Evolutionary conservation across 2,329 filamentous ascomycete genomes (phyloP).

Genomic region (Leptographium wingfieldii): DNA sequence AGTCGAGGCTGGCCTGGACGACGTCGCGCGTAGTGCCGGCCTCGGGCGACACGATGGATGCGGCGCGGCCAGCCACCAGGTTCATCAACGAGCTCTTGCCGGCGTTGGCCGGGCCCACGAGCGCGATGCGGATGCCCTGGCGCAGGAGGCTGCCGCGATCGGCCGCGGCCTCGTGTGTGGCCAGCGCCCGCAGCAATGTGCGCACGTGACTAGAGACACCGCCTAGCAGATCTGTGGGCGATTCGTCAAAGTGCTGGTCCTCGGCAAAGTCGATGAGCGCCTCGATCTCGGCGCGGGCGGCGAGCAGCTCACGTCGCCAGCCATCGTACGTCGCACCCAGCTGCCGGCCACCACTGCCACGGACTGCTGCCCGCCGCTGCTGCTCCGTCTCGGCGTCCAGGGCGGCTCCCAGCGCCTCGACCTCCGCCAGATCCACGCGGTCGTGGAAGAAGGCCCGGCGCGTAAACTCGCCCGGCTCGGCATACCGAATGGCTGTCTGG

Average conservation of each 20-base stretch:
- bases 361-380: slow-evolving; percentile 75
- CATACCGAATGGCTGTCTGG: slow-evolving; percentile 55
- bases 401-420: slow-evolving; percentile 51
- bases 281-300: slow-evolving; percentile 82
- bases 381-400: slow-evolving; percentile 73
- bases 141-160: slow-evolving; percentile 73
- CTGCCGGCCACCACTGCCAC: slow-evolving; percentile 54
- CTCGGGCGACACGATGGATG: slow-evolving; percentile 87
- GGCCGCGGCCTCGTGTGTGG: slow-evolving; percentile 60
- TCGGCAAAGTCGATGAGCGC: slow-evolving; percentile 95
- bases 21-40: slow-evolving; percentile 91
- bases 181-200: slow-evolving; percentile 49
- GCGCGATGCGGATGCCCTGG: slow-evolving; percentile 71
- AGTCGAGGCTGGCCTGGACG: slow-evolving; percentile 80
- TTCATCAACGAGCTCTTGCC: slow-evolving; percentile 95
- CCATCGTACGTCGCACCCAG: slow-evolving; percentile 66
- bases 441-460: slow-evolving; percentile 80
- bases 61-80: slow-evolving; percentile 76
- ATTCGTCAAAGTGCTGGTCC: slow-evolving; percentile 93
- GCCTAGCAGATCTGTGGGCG: slow-evolving; percentile 55
- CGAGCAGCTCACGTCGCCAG: slow-evolving; percentile 67
- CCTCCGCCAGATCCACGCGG: slow-evolving; percentile 75
- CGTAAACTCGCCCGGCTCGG: slow-evolving; percentile 92
- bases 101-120: slow-evolving; percentile 84
- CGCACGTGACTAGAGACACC: slow-evolving; percentile 56